Base-by-base conservation (phyloP, 139 green algal species). In the Chlamydomonas schloesseri region DNA sequence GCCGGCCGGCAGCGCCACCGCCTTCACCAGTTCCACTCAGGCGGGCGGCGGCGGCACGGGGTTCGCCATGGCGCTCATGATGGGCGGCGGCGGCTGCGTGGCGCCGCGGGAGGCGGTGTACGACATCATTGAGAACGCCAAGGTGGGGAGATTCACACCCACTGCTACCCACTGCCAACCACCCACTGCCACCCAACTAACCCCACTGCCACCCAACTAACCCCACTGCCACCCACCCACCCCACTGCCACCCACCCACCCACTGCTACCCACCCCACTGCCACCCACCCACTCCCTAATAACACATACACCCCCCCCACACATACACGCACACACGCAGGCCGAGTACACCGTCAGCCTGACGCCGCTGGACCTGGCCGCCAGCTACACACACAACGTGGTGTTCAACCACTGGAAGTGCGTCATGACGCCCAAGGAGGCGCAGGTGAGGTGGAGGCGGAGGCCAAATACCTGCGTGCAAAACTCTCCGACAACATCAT, bases 71-170 rank as follows among this genome's bases (percentile, higher is more conserved):
- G 78, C 78, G 29, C 10, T 74, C 1, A 67, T 84, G 78, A 67
- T 74, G 64, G 78, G 78, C 29, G 78, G 78, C 78, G 64, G 64
- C 15, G 78, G 78, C 78, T 74, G 64, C 64, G 42, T 84, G 78
- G 78, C 78, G 36, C 37, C 76, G 47, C 34, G 64, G 62, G 78
- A 84, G 29, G 64, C 78, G 64, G 78, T 84, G 64, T 74, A 37
- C 29, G 64, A 72, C 64, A 74, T 84, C 37, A 50, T 84, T 4
- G 78, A 84, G 29, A 72, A 26, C 18, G 64, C 78, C 64, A 84
- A 84, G 78, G 78, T 84, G 42, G n/a, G n/a, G n/a, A n/a, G n/a
- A n/a, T n/a, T n/a, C n/a, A n/a, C n/a, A n/a, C 24, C 58, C 24
- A 65, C 6, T 28, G 6, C 21, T 65, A 24, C 58, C 58, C 14